Percentiles rank a stretch among this genome's conserved stretches.
Evolutionary conservation across 176 grass and related monocot species (phyloP).

Genomic region (Aechmea fasciata): DNA sequence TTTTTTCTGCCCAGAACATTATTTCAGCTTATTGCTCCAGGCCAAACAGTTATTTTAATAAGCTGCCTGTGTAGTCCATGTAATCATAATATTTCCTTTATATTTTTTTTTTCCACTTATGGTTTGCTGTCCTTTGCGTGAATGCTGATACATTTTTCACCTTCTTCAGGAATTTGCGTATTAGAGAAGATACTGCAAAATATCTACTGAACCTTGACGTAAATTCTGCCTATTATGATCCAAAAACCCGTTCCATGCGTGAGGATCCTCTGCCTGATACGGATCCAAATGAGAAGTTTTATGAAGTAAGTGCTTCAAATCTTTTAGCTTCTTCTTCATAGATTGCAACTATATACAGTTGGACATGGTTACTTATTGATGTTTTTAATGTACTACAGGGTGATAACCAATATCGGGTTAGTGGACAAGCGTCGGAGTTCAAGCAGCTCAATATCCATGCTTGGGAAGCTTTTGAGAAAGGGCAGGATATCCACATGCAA

Average conservation of each 20-base stretch:
- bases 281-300: slow-evolving; percentile 98
- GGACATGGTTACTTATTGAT: slow-evolving; percentile 3
- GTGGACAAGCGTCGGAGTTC: slow-evolving; percentile 90
- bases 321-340: background rate
- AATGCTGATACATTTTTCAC: background rate
- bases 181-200: slow-evolving; percentile 92
- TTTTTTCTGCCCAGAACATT: background rate
- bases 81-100: background rate
- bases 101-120: slow-evolving; percentile 12
- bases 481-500: slow-evolving; percentile 97
- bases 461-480: slow-evolving; percentile 94
- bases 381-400: slow-evolving; percentile 37
- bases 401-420: slow-evolving; percentile 88
- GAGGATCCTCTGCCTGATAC: slow-evolving; percentile 87
- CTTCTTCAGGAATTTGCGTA: slow-evolving; percentile 79
- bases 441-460: slow-evolving; percentile 84
- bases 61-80: too few species aligned
- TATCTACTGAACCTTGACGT: slow-evolving; percentile 93
- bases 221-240: slow-evolving; percentile 96
- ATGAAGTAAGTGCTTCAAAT: slow-evolving; percentile 40
- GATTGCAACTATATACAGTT: slow-evolving; percentile 3
- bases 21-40: background rate
- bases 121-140: slow-evolving; percentile 3
- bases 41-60: too few species aligned
- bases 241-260: slow-evolving; percentile 93